Percentiles rank a stretch among this genome's conserved stretches.
phyloP scores from a whole-genome alignment of 2,329 filamentous ascomycete genomes.

The Sporothrix pseudoabietina region DNA sequence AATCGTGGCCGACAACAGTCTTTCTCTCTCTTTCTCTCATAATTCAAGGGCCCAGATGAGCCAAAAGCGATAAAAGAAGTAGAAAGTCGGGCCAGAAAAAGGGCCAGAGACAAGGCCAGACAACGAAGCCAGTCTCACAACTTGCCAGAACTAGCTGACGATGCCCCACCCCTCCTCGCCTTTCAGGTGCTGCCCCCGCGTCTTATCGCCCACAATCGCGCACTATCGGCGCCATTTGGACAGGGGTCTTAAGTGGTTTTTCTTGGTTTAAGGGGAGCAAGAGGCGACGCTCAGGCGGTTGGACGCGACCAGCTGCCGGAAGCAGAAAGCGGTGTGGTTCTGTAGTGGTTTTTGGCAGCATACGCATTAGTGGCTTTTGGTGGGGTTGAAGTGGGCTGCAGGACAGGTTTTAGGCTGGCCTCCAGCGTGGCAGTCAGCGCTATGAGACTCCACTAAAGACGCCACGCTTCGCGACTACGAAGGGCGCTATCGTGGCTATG shows the following conservation, averaged over 20 bases:
- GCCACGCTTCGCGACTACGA: not conserved
- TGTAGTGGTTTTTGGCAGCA: not conserved
- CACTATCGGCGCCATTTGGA: conserved; percentile 14
- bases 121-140: not conserved
- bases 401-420: not conserved
- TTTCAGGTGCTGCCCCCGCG: conserved; percentile 9
- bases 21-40: no score
- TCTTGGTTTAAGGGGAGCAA: not conserved
- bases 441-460: not conserved
- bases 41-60: not conserved
- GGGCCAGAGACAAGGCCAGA: not conserved
- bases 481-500: not conserved
- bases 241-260: conserved; percentile 21
- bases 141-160: not conserved
- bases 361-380: not conserved
- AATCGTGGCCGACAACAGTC: not conserved
- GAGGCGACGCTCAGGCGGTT: not conserved
- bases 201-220: conserved; percentile 19
- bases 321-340: conserved; percentile 29
- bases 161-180: conserved; percentile 11
- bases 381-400: conserved; percentile 6
- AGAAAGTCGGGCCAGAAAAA: not conserved
- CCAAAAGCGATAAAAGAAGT: not conserved
- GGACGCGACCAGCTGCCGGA: conserved; percentile 22
- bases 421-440: not conserved